Evolutionary conservation across 2,329 filamentous ascomycete genomes (phyloP), one percentile per base, ranked within the genome.

Genomic region (Alternaria angustiovoidea): DNA sequence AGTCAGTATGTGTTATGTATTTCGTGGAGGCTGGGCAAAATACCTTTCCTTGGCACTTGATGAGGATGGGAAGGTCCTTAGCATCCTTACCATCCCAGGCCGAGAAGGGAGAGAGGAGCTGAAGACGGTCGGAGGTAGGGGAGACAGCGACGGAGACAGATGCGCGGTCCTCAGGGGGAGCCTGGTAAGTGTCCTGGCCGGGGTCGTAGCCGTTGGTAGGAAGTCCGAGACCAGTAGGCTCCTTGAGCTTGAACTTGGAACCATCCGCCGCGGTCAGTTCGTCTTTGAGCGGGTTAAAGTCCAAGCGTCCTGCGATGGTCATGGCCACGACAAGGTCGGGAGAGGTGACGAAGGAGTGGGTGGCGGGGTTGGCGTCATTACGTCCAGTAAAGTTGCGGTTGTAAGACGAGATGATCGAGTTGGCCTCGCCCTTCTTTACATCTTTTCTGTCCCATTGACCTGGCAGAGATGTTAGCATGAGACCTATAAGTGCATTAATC

Each of bases 381-480:
- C 95, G 93, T 69, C 94, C 94, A 63, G 94, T 98, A 86, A 99
- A 98, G 89, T 99, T 98, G 83, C 95, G 93, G 91, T 99, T 99
- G 90, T 97, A 99, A 28, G 95, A 98, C 47, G 94, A 97, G 79
- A 99, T 86, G 80, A 99, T 99, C 7, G 93, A 96, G 89, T 99
- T 99, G 75, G 93, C 85, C 73, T 92, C 89, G 69, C 94, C 94
- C 88, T 98, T 97, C 87, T 94, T 91, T 57, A 97, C 93, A 72
- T 98, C 94, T 68, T 84, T 86, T 71, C 95, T 91, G 77, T 97
- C 93, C 20, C 20, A 22, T 22, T 22, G 20, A 22, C 20, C 20
- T 22, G 20, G 20, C 20, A 22, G 20, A 22, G 20, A 22, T 22
- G 20, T 22, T 22, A 22, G 20, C 20, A 22, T 22, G 20, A 22